phyloP scores from a whole-genome alignment of 768 basidiomycete genomes.

The Rhizopogon salebrosus region DNA sequence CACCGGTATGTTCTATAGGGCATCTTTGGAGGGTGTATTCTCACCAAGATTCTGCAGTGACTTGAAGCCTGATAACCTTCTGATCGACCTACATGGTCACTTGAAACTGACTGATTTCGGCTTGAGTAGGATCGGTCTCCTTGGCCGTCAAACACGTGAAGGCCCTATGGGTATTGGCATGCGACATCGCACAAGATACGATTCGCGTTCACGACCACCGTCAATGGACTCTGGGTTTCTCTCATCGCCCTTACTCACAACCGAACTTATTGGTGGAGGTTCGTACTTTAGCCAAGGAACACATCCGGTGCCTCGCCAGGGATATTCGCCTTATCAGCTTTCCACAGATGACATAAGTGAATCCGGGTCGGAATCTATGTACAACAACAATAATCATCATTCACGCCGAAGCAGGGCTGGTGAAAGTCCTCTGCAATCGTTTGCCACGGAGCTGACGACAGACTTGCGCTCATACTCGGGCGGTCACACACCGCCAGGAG shows the following conservation, averaged over 20 bases:
- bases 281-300: constrained; percentile 79
- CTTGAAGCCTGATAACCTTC: constrained; percentile 94
- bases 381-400: constrained; percentile 52
- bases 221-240: constrained; percentile 77
- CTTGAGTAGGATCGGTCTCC: constrained; percentile 92
- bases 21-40: not conserved
- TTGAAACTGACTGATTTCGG: constrained; percentile 98
- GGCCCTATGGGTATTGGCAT: constrained; percentile 38
- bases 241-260: constrained; percentile 66
- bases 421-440: constrained; percentile 83
- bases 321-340: constrained; percentile 62
- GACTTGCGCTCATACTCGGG: constrained; percentile 70
- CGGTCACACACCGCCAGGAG: constrained; percentile 67
- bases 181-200: constrained; percentile 50
- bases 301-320: constrained; percentile 50
- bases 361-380: constrained; percentile 81
- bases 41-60: constrained; percentile 50
- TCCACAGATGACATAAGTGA: constrained; percentile 81
- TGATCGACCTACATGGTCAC: constrained; percentile 95
- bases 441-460: constrained; percentile 79
- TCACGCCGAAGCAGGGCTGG: constrained; percentile 44
- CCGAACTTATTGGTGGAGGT: constrained; percentile 53
- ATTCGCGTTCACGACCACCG: constrained; percentile 75
- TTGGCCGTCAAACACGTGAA: constrained; percentile 91
- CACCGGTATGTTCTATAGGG: constrained; percentile 69